Conservation (phyloP, 805 yeast species). For the Ogataea methanolica region DNA sequence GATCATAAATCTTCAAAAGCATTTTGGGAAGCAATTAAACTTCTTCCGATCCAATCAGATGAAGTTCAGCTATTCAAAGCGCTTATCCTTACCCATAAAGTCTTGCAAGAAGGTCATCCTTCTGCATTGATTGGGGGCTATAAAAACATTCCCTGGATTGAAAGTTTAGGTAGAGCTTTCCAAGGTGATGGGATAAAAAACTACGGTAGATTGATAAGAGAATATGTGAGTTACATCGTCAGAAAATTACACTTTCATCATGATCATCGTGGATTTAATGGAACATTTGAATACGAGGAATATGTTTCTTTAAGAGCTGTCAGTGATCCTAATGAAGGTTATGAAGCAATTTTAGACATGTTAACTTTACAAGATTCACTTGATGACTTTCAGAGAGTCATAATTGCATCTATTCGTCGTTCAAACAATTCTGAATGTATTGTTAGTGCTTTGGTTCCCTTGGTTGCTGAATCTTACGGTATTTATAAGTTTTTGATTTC, state of each 20-base stretch:
- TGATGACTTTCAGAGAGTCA: conserved; percentile 69
- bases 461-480: conserved; percentile 89
- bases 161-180: conserved; percentile 59
- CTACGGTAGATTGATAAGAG: conserved; percentile 71
- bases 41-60: conserved; percentile 74
- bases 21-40: conserved; percentile 79
- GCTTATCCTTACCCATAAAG: conserved; percentile 80
- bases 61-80: conserved; percentile 85
- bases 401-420: conserved; percentile 62
- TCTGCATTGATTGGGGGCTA: conserved; percentile 76
- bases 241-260: conserved; percentile 79
- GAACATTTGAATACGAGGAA: conserved; percentile 94
- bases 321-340: conserved; percentile 94
- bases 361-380: conserved; percentile 82
- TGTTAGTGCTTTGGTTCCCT: conserved; percentile 81
- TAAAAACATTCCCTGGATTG: conserved; percentile 71
- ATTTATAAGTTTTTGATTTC: conserved; percentile 84
- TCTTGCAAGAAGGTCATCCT: conserved; percentile 97
- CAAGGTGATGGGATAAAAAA: conserved; percentile 39
- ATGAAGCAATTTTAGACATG: conserved; percentile 79
- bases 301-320: conserved; percentile 83
- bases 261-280: conserved; percentile 84
- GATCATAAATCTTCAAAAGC: conserved; percentile 82
- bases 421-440: conserved; percentile 66
- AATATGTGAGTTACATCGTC: conserved; percentile 66